Evolutionary conservation across 371 early-diverging fungal genomes (phyloP), one percentile per base, ranked within the genome.

Genomic region (Actinomortierella wolfii): DNA sequence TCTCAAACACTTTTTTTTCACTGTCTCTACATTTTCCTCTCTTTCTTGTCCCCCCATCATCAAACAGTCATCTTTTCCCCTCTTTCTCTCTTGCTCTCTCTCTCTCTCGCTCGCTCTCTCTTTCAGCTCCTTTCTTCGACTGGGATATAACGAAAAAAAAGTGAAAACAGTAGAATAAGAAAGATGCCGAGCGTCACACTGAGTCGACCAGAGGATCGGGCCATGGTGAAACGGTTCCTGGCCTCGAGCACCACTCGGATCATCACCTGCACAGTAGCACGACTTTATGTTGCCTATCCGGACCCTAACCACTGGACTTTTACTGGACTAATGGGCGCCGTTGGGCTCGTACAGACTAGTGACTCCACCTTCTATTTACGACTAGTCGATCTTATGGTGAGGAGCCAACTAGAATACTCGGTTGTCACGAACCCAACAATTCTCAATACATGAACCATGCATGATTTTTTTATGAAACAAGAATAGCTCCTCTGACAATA

Each of bases 261-360:
- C 65, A 76, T 92, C 44, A 86, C 89, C 5, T 87, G 91, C 23
- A 93, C 92, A 4, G 92, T 92, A 11, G 93, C 92, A 34, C 83
- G 93, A 24, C 79, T 96, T 41, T 92, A 92, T 81, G 79, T 88
- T 14, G 94, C 94, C 23, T 79, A 86, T 54, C 89, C 90, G 6
- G 85, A 85, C 63, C 81, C 86, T n/a, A 71, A 78, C 11, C 63
- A 76, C 54, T 94, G 94, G 93, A 81, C 85, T 2, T 92, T 92
- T 61, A 77, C 89, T 7, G 83, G 81, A 46, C 70, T 88, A n/a
- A 83, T 91, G 67, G 96, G 94, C 21, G 96, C 92, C 29, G 80
- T 92, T n/a, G 83, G 83, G 0, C 82, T 94, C 24, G 82, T 89
- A 42, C 78, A 80, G 39, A 71, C 73, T 34, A 71, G 53, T 50